Base-by-base conservation (phyloP, 805 yeast genomes). In the Wickerhamiella slavikovae region DNA sequence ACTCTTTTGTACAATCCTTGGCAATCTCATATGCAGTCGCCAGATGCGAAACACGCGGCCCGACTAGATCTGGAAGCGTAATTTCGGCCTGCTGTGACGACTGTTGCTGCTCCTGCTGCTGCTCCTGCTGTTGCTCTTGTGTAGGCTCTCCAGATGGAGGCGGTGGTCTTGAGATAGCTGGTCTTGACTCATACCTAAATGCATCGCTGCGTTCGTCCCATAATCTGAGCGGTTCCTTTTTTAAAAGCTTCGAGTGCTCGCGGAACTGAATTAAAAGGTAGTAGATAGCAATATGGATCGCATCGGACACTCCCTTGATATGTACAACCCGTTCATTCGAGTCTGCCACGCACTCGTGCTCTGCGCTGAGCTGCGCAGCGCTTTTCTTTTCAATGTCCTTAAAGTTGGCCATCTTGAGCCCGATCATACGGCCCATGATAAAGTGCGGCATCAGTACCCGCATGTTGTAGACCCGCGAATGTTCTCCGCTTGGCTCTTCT, bases 331-430 rank as follows among this genome's bases (percentile, higher is more conserved):
- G 60, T 47, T 80, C 93, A 11, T 82, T 77, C 1, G 85, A 73
- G 35, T 64, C 65, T 1, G 89, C 77, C 38, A 80, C 53, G 11
- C 71, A 65, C 27, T 67, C 66, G 24, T 73, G 79, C 15, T 73
- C 76, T 2, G 91, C 89, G 39, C 62, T 65, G 32, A 80, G 58
- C 33, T 66, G 61, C 2, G 92, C 83, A 3, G 85, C 82, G 11
- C 89, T 75, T 36, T 64, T 62, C 32, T 73, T 82, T 49, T 79
- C 92, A 37, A 79, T 77, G 48, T 78, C 85, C 39, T 78, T 60
- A 44, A 80, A 70, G 40, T 69, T 65, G 15, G 66, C 55, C 14
- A 91, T 91, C 29, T 62, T 69, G 41, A 71, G 71, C 8, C 93
- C 93, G 36, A 78, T 78, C 25, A 80, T 64, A 41, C 64, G 74